Evolutionary conservation across 2,329 filamentous ascomycete species (phyloP), one percentile per base, ranked within the genome.

Genomic region (Clarireedia homoeocarpa): DNA sequence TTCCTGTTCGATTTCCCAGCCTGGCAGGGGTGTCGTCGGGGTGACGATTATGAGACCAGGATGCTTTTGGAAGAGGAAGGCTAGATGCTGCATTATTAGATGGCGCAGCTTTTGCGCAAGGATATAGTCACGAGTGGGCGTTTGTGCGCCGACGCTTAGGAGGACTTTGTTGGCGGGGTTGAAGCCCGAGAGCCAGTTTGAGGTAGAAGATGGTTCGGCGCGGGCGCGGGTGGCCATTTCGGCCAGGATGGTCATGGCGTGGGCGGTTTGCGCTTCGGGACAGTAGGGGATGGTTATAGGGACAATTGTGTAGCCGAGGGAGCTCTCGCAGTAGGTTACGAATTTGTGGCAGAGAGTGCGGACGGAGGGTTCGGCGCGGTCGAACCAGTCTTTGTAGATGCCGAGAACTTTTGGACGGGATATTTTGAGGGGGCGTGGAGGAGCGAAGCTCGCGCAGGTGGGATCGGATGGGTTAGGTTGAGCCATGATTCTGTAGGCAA

Each of bases 401-500:
- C 90, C 91, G 49, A 96, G 76, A n/a, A 82, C 73, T 65, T 85
- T 86, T 17, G 61, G 59, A 1, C 54, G 56, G n/a, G 55, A 15
- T 7, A 67, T 65, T 56, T 63, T 39, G 0, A 78, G 72, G 5
- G 78, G 72, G 6, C 73, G 61, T 4, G 82, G 76, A 0, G 80
- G 79, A 48, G 15, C 34, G 69, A 95, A 94, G 14, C 77, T 73
- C 6, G 78, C 72, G 17, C 86, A 86, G 6, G 77, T 71, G 0
- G 78, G 74, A 67, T 86, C 79, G 2, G 76, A 71, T 0, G 85
- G 81, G 64, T 95, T 80, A 0, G 89, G 87, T 52, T 83, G 48
- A 2, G 88, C 80, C 79, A 95, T 90, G 64, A 88, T 69, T 50
- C 88, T 84, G 73, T 94, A 96, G n/a, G 88, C 86, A 52, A 91